These are phyloP conservation scores for Pyrus communis DNA, from an alignment of 306 rosid species.

Conservation along the genomic window DNA sequence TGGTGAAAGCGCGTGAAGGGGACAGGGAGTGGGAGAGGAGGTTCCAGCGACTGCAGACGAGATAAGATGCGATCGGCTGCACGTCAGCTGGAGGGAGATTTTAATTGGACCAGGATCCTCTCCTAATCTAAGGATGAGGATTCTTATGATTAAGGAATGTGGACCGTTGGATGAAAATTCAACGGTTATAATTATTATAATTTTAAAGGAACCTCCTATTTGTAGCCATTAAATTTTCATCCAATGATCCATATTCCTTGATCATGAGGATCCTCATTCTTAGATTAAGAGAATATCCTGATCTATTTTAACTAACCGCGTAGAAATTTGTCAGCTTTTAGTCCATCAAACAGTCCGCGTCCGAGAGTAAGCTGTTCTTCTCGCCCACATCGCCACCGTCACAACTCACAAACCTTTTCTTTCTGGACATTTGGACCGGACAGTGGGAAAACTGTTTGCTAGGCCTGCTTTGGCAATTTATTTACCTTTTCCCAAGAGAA, in stretches of 20 bases:
- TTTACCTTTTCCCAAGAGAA: background rate
- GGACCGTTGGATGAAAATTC: too few relatives aligned
- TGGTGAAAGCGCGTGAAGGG: background rate
- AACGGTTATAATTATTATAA: too few relatives aligned
- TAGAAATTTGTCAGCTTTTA: background rate
- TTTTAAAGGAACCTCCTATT: too few relatives aligned
- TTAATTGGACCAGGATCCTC: too few relatives aligned
- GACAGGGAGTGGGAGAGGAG: slow-evolving; percentile 1
- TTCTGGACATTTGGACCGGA: background rate
- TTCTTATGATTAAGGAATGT: too few relatives aligned
- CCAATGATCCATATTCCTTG: too few relatives aligned
- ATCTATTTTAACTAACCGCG: background rate
- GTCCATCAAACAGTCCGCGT: background rate
- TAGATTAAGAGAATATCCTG: too few relatives aligned
- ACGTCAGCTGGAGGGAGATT: background rate
- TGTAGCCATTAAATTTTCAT: too few relatives aligned
- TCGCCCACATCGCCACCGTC: background rate
- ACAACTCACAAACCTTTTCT: too few relatives aligned
- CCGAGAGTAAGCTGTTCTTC: background rate
- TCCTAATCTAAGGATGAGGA: too few relatives aligned
- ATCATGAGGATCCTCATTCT: too few relatives aligned
- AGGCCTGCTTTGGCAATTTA: background rate
- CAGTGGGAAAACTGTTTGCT: background rate
- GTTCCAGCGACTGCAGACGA: background rate
- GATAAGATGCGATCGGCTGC: background rate